A percentile compares a stretch with the other conserved stretches of the same genome.
These are phyloP conservation scores for Trypanosoma cruzi DNA, from an alignment of 208 protist species.

Conservation along the genomic window DNA sequence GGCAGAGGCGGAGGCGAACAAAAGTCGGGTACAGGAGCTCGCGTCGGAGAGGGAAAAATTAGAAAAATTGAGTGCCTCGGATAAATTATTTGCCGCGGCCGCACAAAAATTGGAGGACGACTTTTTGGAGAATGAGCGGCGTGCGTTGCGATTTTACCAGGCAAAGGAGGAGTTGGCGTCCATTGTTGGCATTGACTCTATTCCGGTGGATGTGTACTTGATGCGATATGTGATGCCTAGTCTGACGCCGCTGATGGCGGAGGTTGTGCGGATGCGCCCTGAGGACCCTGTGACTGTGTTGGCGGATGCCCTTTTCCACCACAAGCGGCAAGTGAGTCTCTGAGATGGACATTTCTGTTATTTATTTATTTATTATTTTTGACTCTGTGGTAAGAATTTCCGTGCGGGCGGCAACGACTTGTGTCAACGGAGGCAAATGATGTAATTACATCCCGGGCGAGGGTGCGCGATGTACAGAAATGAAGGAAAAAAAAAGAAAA, in stretches of 20 bases:
- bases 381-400: too few species aligned
- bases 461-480: background rate
- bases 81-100: slow-evolving; percentile 37
- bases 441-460: background rate
- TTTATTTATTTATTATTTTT: background rate
- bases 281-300: slow-evolving; percentile 93
- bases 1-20: slow-evolving; percentile 18
- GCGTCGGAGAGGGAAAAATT: slow-evolving; percentile 16
- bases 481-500: slow-evolving; percentile 10
- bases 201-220: slow-evolving; percentile 90
- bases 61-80: slow-evolving; percentile 24
- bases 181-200: slow-evolving; percentile 15
- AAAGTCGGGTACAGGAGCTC: background rate
- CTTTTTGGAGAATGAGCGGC: slow-evolving; percentile 44
- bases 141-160: slow-evolving; percentile 54
- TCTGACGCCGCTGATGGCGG: slow-evolving; percentile 88
- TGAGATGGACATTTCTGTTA: background rate
- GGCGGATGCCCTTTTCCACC: slow-evolving; percentile 87
- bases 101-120: slow-evolving; percentile 29
- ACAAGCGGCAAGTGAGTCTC: slow-evolving; percentile 55
- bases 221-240: slow-evolving; percentile 94
- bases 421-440: background rate
- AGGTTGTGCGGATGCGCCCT: slow-evolving; percentile 87
- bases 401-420: background rate
- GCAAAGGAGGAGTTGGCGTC: slow-evolving; percentile 52